Conservation (phyloP, 2,329 filamentous ascomycete species). For the Aureobasidium sp. region DNA sequence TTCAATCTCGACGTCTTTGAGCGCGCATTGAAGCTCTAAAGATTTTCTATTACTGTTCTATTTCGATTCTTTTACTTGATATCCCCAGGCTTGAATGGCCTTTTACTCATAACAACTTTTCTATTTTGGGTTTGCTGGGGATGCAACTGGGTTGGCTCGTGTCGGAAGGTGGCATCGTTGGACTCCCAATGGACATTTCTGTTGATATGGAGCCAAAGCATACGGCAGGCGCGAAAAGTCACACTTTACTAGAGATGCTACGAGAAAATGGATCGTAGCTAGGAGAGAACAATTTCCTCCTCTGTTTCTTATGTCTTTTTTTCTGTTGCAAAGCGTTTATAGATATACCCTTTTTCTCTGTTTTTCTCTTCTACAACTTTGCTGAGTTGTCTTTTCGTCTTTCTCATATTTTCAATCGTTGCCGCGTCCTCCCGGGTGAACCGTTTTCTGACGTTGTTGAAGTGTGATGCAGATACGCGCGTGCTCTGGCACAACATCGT, state of each 20-base stretch:
- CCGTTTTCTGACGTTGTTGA: neutral
- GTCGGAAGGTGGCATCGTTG: neutral
- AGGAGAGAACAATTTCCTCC: neutral
- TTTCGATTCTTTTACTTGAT: conserved; percentile 11
- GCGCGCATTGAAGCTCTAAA: conserved; percentile 11
- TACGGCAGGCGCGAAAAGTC: neutral
- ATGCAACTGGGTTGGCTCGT: neutral
- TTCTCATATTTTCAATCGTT: neutral
- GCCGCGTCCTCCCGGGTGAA: neutral
- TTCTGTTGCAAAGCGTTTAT: neutral
- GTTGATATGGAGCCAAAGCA: neutral
- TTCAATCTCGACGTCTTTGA: conserved; percentile 13
- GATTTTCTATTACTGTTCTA: neutral
- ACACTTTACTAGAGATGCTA: neutral
- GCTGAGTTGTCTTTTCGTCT: neutral
- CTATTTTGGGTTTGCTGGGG: neutral
- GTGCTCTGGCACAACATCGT: neutral
- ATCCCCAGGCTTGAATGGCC: neutral
- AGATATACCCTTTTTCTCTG: neutral
- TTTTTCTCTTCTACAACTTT: neutral
- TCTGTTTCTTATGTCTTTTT: neutral
- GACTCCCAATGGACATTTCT: neutral
- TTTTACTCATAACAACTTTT: neutral
- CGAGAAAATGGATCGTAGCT: neutral
- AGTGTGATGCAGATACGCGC: neutral